phyloP scores from a whole-genome alignment of 2,329 filamentous ascomycete species.

The Amauroascus niger region DNA sequence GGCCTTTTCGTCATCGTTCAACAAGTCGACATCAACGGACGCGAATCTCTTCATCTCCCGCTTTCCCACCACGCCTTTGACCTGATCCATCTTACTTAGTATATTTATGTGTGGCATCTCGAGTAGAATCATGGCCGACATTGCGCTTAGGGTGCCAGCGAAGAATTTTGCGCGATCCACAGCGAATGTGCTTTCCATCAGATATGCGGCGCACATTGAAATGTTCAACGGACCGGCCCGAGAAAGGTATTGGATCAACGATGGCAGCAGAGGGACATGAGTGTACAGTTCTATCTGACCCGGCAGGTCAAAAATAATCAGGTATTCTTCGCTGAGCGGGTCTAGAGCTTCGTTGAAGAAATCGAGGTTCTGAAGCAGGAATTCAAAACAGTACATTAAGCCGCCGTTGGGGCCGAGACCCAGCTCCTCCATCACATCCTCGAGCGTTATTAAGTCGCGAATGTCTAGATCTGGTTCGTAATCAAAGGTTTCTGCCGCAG shows the following conservation, averaged over 20 bases:
- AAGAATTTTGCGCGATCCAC: slow-evolving; percentile 97
- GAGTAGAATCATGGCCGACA: slow-evolving; percentile 98
- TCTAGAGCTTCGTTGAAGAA: slow-evolving; percentile 81
- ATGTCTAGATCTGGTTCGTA: slow-evolving; percentile 92
- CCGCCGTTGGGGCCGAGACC: slow-evolving; percentile 83
- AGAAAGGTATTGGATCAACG: slow-evolving; percentile 70
- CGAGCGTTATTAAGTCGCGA: slow-evolving; percentile 83
- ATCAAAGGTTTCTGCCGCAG: slow-evolving; percentile 83
- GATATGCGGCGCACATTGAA: slow-evolving; percentile 83
- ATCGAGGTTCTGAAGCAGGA: slow-evolving; percentile 86
- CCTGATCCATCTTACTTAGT: slow-evolving; percentile 93
- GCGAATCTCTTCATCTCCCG: slow-evolving; percentile 84
- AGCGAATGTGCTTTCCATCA: slow-evolving; percentile 91
- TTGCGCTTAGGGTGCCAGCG: slow-evolving; percentile 84
- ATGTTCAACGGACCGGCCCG: slow-evolving; percentile 74
- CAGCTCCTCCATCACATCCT: slow-evolving; percentile 95
- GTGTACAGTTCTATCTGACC: slow-evolving; percentile 98
- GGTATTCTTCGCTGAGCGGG: slow-evolving; percentile 80
- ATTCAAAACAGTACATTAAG: slow-evolving; percentile 93
- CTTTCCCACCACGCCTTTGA: slow-evolving; percentile 79
- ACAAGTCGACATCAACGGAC: slow-evolving; percentile 69
- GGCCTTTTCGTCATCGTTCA: slow-evolving; percentile 43
- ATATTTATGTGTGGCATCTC: slow-evolving; percentile 96
- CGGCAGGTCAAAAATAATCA: slow-evolving; percentile 98
- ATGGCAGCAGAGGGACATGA: slow-evolving; percentile 84